These are phyloP conservation scores for Choricystis sp. DNA, from an alignment of 139 green algal species.

Conservation along the genomic window DNA sequence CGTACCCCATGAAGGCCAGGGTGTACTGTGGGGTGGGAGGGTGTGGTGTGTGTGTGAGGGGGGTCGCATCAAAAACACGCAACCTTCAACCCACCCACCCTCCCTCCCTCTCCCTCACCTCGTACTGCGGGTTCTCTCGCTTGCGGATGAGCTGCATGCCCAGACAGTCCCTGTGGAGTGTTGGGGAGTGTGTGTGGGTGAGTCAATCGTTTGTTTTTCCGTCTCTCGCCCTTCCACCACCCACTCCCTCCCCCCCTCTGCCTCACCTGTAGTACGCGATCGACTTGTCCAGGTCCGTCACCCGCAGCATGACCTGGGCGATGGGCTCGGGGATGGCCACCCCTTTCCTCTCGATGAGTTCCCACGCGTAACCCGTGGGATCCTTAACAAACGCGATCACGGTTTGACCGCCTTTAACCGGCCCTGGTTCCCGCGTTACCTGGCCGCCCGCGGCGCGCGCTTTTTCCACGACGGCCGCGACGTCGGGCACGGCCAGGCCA, in stretches of 20 bases:
- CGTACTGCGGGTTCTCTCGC: constrained; percentile 63
- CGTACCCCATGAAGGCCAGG: constrained; percentile 61
- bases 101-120: constrained; percentile 41
- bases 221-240: no score
- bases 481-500: constrained; percentile 56
- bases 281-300: constrained; percentile 57
- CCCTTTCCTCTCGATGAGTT: constrained; percentile 53
- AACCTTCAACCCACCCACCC: constrained; percentile 14
- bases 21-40: constrained; percentile 21
- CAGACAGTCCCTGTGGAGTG: constrained; percentile 41
- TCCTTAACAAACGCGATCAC: constrained; percentile 84
- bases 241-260: no score
- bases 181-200: no score
- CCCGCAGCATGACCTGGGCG: constrained; percentile 82
- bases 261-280: constrained; percentile 85
- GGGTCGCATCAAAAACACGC: background rate
- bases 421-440: constrained; percentile 63
- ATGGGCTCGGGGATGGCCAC: constrained; percentile 45
- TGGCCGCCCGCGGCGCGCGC: constrained; percentile 34
- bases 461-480: constrained; percentile 33
- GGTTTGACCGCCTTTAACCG: constrained; percentile 74
- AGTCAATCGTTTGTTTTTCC: no score
- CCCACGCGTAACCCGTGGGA: constrained; percentile 73
- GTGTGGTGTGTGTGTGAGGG: background rate
- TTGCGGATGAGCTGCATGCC: constrained; percentile 56